Evolutionary conservation across 2,329 filamentous ascomycete species (phyloP).

Genomic region (Purpureocillium takamizusanense): DNA sequence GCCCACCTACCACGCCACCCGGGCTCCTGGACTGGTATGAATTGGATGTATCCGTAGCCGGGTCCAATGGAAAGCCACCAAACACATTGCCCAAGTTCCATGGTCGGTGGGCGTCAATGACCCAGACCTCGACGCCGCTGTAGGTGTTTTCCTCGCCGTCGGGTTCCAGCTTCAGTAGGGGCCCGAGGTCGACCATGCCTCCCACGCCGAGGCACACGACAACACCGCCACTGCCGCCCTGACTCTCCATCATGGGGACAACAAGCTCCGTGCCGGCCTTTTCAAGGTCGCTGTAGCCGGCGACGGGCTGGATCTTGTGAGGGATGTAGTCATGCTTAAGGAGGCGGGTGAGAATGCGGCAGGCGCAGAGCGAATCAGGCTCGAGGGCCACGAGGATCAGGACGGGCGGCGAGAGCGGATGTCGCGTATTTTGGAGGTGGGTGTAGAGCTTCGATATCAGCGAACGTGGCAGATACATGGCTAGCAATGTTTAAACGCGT

Average conservation of each 20-base stretch:
- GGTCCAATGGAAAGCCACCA: slow-evolving; percentile 56
- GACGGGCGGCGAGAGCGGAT: slow-evolving; percentile 85
- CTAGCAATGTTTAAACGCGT: slow-evolving; percentile 14
- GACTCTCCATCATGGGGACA: slow-evolving; percentile 73
- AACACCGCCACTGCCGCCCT: slow-evolving; percentile 78
- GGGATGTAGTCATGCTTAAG: slow-evolving; percentile 96
- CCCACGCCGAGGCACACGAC: slow-evolving; percentile 91
- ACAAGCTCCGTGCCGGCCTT: slow-evolving; percentile 72
- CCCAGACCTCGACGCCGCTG: slow-evolving; percentile 88
- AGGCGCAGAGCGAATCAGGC: slow-evolving; percentile 90
- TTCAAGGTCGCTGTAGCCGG: slow-evolving; percentile 84
- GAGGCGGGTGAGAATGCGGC: slow-evolving; percentile 85
- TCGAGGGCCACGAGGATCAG: slow-evolving; percentile 89
- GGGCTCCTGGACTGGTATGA: slow-evolving; percentile 43
- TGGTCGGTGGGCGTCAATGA: slow-evolving; percentile 81
- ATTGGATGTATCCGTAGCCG: slow-evolving; percentile 36
- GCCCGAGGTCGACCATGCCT: slow-evolving; percentile 79
- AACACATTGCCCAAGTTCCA: slow-evolving; percentile 96
- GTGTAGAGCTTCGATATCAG: slow-evolving; percentile 87
- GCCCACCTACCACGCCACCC: slow-evolving; percentile 62
- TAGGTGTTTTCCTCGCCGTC: slow-evolving; percentile 60
- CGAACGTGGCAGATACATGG: slow-evolving; percentile 90
- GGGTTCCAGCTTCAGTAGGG: slow-evolving; percentile 60
- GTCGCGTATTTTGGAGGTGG: slow-evolving; percentile 76
- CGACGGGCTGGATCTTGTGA: slow-evolving; percentile 92